Evolutionary conservation across 139 green algal genomes (phyloP), one percentile per base, ranked within the genome.

Genomic region (Chlorella sorokiniana): DNA sequence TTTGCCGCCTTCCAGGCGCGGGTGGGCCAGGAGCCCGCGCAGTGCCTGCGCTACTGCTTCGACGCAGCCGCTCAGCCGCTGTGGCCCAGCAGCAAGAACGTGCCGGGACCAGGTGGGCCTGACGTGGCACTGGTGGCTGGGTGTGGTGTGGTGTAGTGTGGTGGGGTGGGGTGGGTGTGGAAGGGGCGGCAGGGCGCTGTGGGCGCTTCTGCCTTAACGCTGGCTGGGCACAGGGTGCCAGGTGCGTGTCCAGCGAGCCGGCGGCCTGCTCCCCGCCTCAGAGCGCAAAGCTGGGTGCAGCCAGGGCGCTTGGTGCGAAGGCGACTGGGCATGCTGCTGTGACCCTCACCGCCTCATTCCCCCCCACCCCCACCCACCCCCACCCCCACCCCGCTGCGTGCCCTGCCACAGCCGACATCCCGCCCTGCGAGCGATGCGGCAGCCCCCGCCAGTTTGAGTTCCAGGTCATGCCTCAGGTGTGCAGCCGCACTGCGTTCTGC

Each of bases 1-100:
- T 95, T 95, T 73, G 91, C 89, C 42, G 86, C 77, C 27, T 91
- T 91, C 77, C 69, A 85, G 33, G 86, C 86, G 40, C 40, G 61
- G 62, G 72, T 85, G 44, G 81, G 51, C 20, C 45, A 56, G 35
- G 71, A 74, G 62, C 81, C 75, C 8, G 10, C 86, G 35, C 91
- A 95, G 85, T 86, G 89, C 42, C 75, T 97, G 69, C 90, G 94
- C 14, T 97, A 97, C 87, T 95, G 92, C 87, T 93, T 92, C 56
- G 78, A 94, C 62, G 72, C 85, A 11, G 88, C 81, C 0, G 92
- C 90, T 1, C 18, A 59, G 38, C 90, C 93, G n/a, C 89, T 95
- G 83, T 96, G 91, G 90, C 92, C 92, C 14, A 88, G 83, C 51
- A 69, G 79, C 2, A 64, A 69, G 31, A 54, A 73, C 59, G 42